A percentile compares a stretch with the other conserved stretches of the same genome.
These are phyloP conservation scores for Odontarrhena argentea DNA, from an alignment of 345 rosid genomes.

Conservation along the genomic window DNA sequence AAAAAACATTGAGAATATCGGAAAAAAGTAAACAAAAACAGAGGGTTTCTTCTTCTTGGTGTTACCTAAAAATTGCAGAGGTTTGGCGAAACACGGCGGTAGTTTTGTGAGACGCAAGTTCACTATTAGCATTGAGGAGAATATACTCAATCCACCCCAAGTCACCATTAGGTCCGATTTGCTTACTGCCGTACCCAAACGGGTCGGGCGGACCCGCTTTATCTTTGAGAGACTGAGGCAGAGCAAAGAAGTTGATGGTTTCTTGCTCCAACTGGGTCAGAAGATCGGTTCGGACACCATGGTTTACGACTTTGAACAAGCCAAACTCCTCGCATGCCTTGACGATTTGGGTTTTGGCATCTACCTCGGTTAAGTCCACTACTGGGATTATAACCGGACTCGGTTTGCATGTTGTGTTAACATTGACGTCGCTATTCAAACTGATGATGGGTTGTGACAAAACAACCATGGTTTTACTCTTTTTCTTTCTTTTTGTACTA, in stretches of 20 bases:
- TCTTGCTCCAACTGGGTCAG: conserved; percentile 52
- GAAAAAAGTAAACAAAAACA: not conserved
- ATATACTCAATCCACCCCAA: conserved; percentile 78
- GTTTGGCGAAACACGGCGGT: conserved; percentile 47
- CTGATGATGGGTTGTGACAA: conserved; percentile 48
- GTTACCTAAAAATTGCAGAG: conserved; percentile 56
- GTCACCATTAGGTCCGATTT: conserved; percentile 70
- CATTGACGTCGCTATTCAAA: conserved; percentile 45
- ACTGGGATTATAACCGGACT: conserved; percentile 52
- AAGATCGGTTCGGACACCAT: conserved; percentile 60
- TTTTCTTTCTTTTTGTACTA: not conserved
- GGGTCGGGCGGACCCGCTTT: conserved; percentile 71
- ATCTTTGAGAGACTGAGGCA: conserved; percentile 61
- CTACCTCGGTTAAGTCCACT: conserved; percentile 56
- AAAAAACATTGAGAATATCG: not conserved
- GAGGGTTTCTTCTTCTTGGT: not conserved
- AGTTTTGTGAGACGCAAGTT: conserved; percentile 35
- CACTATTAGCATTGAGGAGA: conserved; percentile 56
- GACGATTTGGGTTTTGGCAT: conserved; percentile 54
- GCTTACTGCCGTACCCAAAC: conserved; percentile 76
- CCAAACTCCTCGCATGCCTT: conserved; percentile 72
- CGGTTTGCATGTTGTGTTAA: conserved; percentile 50
- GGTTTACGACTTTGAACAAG: conserved; percentile 75
- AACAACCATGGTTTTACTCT: conserved; percentile 56
- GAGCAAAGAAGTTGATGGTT: conserved; percentile 58